Percentiles rank a stretch among this genome's conserved stretches.
Evolutionary conservation across 768 basidiomycete genomes (phyloP).

Genomic region (Candolleomyces aberdarensis): DNA sequence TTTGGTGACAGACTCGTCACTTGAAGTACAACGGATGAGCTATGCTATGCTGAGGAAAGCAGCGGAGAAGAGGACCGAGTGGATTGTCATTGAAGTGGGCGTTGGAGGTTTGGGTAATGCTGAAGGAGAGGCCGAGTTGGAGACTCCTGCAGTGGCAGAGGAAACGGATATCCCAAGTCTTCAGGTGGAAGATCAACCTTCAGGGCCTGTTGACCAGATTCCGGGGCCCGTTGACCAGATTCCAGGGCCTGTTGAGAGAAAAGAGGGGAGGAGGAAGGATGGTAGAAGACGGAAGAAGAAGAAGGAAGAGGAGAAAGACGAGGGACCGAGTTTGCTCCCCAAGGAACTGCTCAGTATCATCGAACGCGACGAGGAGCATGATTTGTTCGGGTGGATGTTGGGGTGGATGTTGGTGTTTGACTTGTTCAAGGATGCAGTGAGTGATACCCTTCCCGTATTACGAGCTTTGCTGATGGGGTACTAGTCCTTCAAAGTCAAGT

Average conservation of each 20-base stretch:
- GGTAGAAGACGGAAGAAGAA: conserved; percentile 2
- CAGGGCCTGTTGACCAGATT: background rate
- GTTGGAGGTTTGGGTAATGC: conserved; percentile 63
- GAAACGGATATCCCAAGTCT: background rate
- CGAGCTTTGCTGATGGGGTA: background rate
- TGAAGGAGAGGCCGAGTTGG: conserved; percentile 31
- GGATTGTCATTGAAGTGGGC: conserved; percentile 83
- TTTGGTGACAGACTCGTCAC: conserved; percentile 62
- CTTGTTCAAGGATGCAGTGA: conserved; percentile 77
- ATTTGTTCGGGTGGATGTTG: conserved; percentile 65
- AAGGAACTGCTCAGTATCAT: conserved; percentile 63
- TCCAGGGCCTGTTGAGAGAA: conserved; percentile 7
- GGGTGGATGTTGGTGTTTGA: conserved; percentile 91
- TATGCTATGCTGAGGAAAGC: conserved; percentile 71
- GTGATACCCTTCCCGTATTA: conserved; percentile 22
- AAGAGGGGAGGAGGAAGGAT: conserved; percentile 1
- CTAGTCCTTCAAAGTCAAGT: conserved; percentile 85
- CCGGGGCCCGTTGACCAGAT: background rate
- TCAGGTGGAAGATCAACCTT: conserved; percentile 41
- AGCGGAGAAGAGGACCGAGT: conserved; percentile 71
- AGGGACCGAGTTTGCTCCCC: conserved; percentile 41
- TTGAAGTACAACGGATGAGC: conserved; percentile 70
- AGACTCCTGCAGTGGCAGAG: background rate
- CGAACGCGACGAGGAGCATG: conserved; percentile 28
- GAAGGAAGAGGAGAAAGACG: conserved; percentile 14